These are phyloP conservation scores for Globisporangium heterothallicum DNA, from an alignment of 352 stramenopile species.

Conservation along the genomic window DNA sequence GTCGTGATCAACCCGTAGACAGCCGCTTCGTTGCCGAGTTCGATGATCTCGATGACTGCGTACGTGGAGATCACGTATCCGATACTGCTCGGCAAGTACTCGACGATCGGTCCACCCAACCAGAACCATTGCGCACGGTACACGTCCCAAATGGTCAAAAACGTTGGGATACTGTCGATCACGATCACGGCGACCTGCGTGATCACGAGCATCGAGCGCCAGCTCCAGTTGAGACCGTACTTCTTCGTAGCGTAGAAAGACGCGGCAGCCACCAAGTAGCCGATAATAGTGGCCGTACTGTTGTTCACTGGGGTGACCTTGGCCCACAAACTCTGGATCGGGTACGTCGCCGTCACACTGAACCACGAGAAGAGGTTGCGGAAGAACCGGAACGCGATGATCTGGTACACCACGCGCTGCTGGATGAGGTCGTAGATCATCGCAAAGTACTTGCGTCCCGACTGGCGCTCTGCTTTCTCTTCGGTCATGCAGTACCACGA, in stretches of 20 bases:
- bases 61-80: constrained; percentile 14
- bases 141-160: constrained; percentile 25
- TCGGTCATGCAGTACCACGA: constrained; percentile 55
- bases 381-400: constrained; percentile 50
- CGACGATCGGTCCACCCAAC: constrained; percentile 18
- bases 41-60: constrained; percentile 16
- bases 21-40: constrained; percentile 17
- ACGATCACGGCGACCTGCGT: constrained; percentile 21
- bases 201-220: constrained; percentile 39
- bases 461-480: constrained; percentile 18
- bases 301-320: constrained; percentile 35
- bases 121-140: constrained; percentile 31
- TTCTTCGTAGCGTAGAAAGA: constrained; percentile 24
- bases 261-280: constrained; percentile 24
- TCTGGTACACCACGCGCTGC: constrained; percentile 43
- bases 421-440: constrained; percentile 52
- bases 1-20: constrained; percentile 22
- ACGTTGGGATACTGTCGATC: constrained; percentile 16
- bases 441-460: constrained; percentile 3
- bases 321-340: constrained; percentile 41
- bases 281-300: constrained; percentile 31
- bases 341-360: constrained; percentile 31
- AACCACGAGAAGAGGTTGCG: constrained; percentile 47
- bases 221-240: constrained; percentile 45
- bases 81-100: constrained; percentile 13